phyloP scores from a whole-genome alignment of 768 basidiomycete species.

The Multifurca ochricompacta region DNA sequence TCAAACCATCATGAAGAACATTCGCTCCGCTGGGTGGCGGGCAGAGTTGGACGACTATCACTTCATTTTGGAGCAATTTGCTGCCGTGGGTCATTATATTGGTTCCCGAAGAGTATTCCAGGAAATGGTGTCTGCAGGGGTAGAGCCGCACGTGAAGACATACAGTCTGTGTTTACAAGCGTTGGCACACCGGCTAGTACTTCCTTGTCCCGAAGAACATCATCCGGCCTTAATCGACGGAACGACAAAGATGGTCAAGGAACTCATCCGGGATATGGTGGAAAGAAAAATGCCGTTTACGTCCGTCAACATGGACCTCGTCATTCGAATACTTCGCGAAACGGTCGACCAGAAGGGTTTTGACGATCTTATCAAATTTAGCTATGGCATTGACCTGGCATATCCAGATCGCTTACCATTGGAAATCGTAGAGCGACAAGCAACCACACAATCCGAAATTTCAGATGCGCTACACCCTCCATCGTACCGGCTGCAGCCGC shows the following conservation, averaged over 20 bases:
- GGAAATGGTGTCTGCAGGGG: constrained; percentile 42
- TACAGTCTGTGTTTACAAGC: constrained; percentile 62
- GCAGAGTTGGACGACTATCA: constrained; percentile 60
- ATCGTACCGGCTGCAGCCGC: constrained; percentile 3
- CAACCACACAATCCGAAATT: not conserved
- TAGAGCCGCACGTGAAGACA: constrained; percentile 46
- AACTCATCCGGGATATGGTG: constrained; percentile 54
- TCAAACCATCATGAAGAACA: constrained; percentile 60
- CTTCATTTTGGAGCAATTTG: constrained; percentile 66
- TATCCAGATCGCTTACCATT: constrained; percentile 64
- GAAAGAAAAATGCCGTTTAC: constrained; percentile 40
- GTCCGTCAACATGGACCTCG: constrained; percentile 56
- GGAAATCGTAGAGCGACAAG: constrained; percentile 26
- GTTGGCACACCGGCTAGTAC: constrained; percentile 55
- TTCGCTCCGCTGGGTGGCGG: constrained; percentile 43
- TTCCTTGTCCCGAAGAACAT: constrained; percentile 41
- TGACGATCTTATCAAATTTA: constrained; percentile 51
- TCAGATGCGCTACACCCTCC: constrained; percentile 37
- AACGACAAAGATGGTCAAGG: constrained; percentile 40
- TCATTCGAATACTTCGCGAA: constrained; percentile 60
- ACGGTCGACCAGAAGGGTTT: constrained; percentile 50
- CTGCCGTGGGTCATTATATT: constrained; percentile 60
- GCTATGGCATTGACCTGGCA: constrained; percentile 70
- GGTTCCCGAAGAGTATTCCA: constrained; percentile 54
- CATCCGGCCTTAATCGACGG: constrained; percentile 33